Evolutionary conservation across 225 moss, liverwort and hornwort genomes (phyloP).

Genomic region (Polytrichum formosum): DNA sequence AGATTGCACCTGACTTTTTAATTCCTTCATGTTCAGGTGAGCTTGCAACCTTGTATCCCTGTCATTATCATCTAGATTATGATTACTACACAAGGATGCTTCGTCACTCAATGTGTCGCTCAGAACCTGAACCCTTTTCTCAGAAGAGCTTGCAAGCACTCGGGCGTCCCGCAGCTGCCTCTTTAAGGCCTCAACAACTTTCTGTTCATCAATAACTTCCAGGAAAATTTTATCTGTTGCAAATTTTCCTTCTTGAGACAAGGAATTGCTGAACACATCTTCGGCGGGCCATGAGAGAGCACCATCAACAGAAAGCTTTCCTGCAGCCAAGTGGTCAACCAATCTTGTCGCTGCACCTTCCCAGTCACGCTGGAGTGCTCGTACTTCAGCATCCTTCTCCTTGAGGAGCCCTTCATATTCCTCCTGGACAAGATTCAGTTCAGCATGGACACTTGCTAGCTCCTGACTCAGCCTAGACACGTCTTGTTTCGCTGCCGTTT

Average conservation of each 20-base stretch:
- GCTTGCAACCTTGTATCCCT: conserved; percentile 19
- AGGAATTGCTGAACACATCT: conserved; percentile 29
- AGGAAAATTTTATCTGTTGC: conserved; percentile 20
- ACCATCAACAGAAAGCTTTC: conserved; percentile 30
- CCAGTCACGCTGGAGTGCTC: conserved; percentile 39
- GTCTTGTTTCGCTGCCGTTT: conserved; percentile 31
- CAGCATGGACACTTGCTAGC: background rate
- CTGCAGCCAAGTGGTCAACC: conserved; percentile 42
- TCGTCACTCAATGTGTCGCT: conserved; percentile 8
- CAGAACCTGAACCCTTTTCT: conserved; percentile 19
- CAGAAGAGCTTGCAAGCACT: conserved; percentile 25
- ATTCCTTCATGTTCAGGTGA: conserved; percentile 15
- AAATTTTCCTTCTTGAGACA: conserved; percentile 23
- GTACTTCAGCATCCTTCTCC: conserved; percentile 37
- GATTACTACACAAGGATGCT: conserved; percentile 2
- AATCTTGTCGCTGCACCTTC: conserved; percentile 44
- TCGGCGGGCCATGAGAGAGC: conserved; percentile 11
- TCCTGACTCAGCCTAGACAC: conserved; percentile 26
- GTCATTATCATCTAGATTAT: conserved; percentile 15
- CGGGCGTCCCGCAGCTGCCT: conserved; percentile 34
- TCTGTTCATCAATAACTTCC: conserved; percentile 36
- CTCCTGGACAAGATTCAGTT: conserved; percentile 5
- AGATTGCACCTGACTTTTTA: conserved; percentile 25
- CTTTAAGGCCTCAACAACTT: conserved; percentile 17
- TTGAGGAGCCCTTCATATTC: conserved; percentile 20